Evolutionary conservation across 73 alveolate genomes (phyloP).

Genomic region (Urostyla sp.): DNA sequence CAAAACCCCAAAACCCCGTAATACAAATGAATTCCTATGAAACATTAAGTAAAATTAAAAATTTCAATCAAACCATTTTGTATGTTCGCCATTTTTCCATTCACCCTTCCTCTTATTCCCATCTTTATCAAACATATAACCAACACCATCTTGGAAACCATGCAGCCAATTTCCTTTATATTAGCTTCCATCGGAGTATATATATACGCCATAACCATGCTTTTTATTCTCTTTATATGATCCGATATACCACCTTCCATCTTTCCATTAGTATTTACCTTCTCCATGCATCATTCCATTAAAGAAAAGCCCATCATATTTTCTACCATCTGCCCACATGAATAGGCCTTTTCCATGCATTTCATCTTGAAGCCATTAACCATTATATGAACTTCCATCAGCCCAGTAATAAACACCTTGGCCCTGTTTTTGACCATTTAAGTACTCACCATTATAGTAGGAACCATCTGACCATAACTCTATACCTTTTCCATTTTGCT

Average conservation of each 20-base stretch:
- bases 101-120: slow-evolving; percentile 70
- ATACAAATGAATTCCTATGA: too few relatives aligned
- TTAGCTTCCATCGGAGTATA: slow-evolving; percentile 65
- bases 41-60: too few relatives aligned
- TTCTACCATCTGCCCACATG: slow-evolving; percentile 60
- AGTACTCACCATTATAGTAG: slow-evolving; percentile 78
- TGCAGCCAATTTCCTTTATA: slow-evolving; percentile 80
- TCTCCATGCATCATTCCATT: slow-evolving; percentile 74
- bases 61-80: slow-evolving; percentile 37
- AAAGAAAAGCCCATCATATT: slow-evolving; percentile 25
- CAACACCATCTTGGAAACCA: slow-evolving; percentile 78
- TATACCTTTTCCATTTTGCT: slow-evolving; percentile 80
- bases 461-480: slow-evolving; percentile 80
- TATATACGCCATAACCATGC: slow-evolving; percentile 81
- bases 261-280: slow-evolving; percentile 76
- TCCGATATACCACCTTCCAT: slow-evolving; percentile 74
- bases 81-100: slow-evolving; percentile 54
- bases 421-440: slow-evolving; percentile 81
- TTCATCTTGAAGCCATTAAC: slow-evolving; percentile 78
- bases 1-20: too few relatives aligned
- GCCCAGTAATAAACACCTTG: slow-evolving; percentile 77
- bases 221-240: slow-evolving; percentile 73
- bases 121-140: slow-evolving; percentile 59
- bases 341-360: slow-evolving; percentile 82
- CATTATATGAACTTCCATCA: slow-evolving; percentile 80